Evolutionary conservation across 768 basidiomycete species (phyloP).

Genomic region (Cystobasidiopsis lactophilus): DNA sequence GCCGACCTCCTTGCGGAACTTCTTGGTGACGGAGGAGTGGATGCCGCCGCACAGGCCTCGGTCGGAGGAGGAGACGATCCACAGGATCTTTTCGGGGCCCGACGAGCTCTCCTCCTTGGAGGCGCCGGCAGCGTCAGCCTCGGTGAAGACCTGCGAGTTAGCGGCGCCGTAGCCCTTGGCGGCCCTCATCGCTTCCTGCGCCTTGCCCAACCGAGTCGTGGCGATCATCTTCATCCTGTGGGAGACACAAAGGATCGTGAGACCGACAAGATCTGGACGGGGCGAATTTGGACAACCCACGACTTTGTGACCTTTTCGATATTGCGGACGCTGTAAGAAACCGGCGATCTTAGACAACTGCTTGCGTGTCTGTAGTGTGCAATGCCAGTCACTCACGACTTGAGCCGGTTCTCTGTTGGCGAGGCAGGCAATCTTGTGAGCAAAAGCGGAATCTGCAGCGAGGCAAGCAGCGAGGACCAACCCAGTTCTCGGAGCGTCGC

Average conservation of each 20-base stretch:
- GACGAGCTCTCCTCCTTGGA: conserved; percentile 20
- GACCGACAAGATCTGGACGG: background rate
- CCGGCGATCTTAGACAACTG: background rate
- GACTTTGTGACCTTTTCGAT: conserved; percentile 60
- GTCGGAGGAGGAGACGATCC: conserved; percentile 88
- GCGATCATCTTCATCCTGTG: conserved; percentile 97
- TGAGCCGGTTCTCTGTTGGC: background rate
- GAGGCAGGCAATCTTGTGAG: background rate
- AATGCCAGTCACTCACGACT: background rate
- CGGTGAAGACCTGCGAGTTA: conserved; percentile 58
- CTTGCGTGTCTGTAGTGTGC: conserved; percentile 1
- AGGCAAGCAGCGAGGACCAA: conserved; percentile 39
- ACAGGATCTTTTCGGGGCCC: conserved; percentile 49
- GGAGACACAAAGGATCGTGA: conserved; percentile 21
- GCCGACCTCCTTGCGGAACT: conserved; percentile 48
- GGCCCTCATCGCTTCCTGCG: conserved; percentile 71
- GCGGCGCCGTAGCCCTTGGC: conserved; percentile 72
- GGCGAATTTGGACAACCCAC: conserved; percentile 18
- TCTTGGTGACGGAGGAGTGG: conserved; percentile 86
- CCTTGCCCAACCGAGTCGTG: conserved; percentile 85
- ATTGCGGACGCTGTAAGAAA: background rate
- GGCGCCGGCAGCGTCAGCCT: conserved; percentile 40
- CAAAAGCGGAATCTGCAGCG: background rate
- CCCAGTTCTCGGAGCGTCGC: conserved; percentile 95
- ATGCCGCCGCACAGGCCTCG: conserved; percentile 99